Conservation (phyloP, 2,329 filamentous ascomycete genomes). For the Colletotrichum viniferum region DNA sequence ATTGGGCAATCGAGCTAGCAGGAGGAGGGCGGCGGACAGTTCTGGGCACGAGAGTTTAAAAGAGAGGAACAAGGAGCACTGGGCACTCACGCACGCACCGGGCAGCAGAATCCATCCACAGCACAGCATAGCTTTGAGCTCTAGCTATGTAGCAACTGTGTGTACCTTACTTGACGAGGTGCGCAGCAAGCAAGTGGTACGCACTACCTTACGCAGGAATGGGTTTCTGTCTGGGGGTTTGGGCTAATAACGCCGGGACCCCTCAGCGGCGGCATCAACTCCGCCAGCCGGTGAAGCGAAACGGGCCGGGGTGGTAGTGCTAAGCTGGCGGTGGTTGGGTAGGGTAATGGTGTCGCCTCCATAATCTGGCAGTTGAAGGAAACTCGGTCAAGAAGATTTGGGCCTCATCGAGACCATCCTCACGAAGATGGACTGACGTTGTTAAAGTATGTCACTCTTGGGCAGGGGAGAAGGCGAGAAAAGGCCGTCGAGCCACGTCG, state of each 20-base stretch:
- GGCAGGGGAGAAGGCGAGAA: constrained; percentile 2
- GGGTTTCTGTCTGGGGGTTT: neutral
- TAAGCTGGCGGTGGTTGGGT: constrained; percentile 16
- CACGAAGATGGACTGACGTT: constrained; percentile 6
- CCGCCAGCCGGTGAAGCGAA: constrained; percentile 22
- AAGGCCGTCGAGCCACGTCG: constrained; percentile 18
- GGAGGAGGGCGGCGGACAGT: neutral
- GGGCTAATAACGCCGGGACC: constrained; percentile 13
- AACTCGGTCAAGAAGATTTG: constrained; percentile 18
- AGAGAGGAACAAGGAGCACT: neutral
- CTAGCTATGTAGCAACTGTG: neutral
- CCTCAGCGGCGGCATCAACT: constrained; percentile 19
- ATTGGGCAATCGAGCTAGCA: constrained; percentile 14
- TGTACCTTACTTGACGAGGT: neutral
- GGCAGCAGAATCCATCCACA: neutral
- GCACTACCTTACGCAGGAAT: neutral
- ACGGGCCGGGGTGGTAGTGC: constrained; percentile 11
- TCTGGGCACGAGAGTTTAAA: neutral
- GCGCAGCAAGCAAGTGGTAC: neutral
- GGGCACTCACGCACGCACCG: neutral
- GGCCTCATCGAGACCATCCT: constrained; percentile 22
- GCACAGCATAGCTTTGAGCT: neutral
- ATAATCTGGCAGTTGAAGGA: constrained; percentile 11
- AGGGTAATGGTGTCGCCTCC: neutral
- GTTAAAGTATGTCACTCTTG: constrained; percentile 1